Evolutionary conservation across 208 protist species (phyloP).

Genomic region (Leishmania lainsoni): DNA sequence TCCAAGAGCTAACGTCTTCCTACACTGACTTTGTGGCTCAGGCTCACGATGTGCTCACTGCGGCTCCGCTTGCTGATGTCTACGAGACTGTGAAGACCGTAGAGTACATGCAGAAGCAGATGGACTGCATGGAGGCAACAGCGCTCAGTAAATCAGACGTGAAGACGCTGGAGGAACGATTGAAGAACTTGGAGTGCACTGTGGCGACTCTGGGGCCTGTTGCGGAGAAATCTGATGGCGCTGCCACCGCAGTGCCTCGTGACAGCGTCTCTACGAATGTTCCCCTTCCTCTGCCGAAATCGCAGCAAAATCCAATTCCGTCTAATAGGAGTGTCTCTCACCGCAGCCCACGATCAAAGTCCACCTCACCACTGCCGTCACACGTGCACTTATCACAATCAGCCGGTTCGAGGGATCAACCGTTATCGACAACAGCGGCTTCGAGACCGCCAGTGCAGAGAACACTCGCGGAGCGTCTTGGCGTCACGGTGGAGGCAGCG

Average conservation of each 20-base stretch:
- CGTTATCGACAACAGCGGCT: not conserved
- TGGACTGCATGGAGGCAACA: slow-evolving; percentile 35
- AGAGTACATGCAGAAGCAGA: slow-evolving; percentile 32
- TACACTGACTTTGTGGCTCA: slow-evolving; percentile 48
- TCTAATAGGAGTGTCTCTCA: not conserved
- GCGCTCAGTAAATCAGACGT: slow-evolving; percentile 34
- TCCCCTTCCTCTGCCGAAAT: not conserved
- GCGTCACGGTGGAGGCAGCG: slow-evolving; percentile 20
- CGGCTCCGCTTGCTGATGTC: slow-evolving; percentile 30
- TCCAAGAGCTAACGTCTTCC: slow-evolving; percentile 38
- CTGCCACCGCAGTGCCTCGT: not conserved
- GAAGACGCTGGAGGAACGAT: slow-evolving; percentile 30
- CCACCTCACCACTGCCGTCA: not conserved
- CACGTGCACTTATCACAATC: not conserved
- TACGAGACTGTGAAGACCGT: slow-evolving; percentile 34
- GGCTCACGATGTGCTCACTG: slow-evolving; percentile 33
- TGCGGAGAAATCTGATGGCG: not conserved
- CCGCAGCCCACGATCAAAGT: not conserved
- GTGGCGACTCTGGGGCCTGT: slow-evolving; percentile 16
- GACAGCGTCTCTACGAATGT: not conserved
- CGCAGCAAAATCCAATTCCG: not conserved
- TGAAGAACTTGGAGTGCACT: slow-evolving; percentile 18
- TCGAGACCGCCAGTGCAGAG: not conserved
- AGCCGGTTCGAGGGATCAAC: not conserved
- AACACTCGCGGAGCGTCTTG: slow-evolving; percentile 30